These are phyloP conservation scores for Iris pallida DNA, from an alignment of 116 monocot genomes.

Conservation along the genomic window DNA sequence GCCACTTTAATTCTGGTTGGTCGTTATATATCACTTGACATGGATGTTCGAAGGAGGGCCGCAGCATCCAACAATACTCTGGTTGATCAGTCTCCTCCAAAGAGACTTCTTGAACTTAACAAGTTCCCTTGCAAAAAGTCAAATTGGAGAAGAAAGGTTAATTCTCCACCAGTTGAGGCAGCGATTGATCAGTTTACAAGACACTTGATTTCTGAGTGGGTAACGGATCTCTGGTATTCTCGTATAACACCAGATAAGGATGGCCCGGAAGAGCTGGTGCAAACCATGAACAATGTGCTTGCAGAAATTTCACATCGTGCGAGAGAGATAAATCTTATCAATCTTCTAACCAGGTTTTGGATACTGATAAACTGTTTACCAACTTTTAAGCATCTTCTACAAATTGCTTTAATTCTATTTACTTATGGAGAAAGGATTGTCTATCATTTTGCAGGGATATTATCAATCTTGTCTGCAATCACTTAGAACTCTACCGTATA, in stretches of 20 bases:
- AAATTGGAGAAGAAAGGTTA: conserved; percentile 87
- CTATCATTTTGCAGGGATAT: conserved; percentile 60
- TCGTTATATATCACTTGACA: conserved; percentile 76
- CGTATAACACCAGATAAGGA: conserved; percentile 87
- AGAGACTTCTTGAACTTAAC: conserved; percentile 32
- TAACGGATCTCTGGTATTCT: conserved; percentile 94
- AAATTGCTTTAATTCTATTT: not conserved
- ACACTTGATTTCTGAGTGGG: conserved; percentile 88
- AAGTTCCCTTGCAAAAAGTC: conserved; percentile 35
- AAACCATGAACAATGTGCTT: conserved; percentile 68
- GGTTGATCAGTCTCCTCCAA: conserved; percentile 25
- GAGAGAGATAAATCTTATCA: conserved; percentile 88
- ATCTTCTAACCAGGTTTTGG: conserved; percentile 76
- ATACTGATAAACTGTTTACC: conserved; percentile 3
- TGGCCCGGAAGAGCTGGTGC: conserved; percentile 87
- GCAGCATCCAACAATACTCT: conserved; percentile 5
- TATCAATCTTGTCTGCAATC: conserved; percentile 58
- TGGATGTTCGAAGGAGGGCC: conserved; percentile 57
- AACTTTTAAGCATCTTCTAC: not conserved
- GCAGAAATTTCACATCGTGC: conserved; percentile 88
- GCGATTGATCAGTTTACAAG: conserved; percentile 92
- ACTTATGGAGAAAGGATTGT: conserved; percentile 7
- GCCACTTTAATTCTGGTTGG: conserved; percentile 57
- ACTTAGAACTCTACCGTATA: conserved; percentile 72
- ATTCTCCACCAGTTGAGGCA: conserved; percentile 74